A percentile compares a stretch with the other conserved stretches of the same genome.
These are phyloP conservation scores for Lomentospora prolificans DNA, from an alignment of 2,329 filamentous ascomycete species.

Conservation along the genomic window DNA sequence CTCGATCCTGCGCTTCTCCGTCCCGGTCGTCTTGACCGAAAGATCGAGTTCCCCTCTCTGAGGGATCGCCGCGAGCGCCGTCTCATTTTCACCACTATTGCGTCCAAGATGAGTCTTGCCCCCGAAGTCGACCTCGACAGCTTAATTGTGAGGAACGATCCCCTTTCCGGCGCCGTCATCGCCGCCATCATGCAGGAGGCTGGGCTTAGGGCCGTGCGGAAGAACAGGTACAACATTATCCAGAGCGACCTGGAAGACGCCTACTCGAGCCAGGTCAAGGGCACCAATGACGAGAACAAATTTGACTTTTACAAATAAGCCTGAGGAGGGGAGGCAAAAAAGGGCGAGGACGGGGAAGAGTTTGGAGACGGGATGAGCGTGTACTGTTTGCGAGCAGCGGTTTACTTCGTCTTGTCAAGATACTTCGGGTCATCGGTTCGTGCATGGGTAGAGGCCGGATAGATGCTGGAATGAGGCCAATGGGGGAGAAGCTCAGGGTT, in stretches of 20 bases:
- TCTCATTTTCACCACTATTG: constrained; percentile 96
- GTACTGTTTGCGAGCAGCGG: too few species aligned
- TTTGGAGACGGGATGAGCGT: too few species aligned
- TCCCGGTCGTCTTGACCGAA: constrained; percentile 89
- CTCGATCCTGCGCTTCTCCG: constrained; percentile 90
- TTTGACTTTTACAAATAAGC: constrained; percentile 86
- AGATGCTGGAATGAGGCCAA: too few species aligned
- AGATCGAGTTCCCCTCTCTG: constrained; percentile 97
- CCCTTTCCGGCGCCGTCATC: constrained; percentile 88
- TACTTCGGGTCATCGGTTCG: too few species aligned
- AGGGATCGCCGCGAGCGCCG: constrained; percentile 89
- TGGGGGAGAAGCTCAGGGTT: too few species aligned
- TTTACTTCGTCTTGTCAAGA: too few species aligned
- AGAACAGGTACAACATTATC: constrained; percentile 99
- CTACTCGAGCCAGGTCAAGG: constrained; percentile 95
- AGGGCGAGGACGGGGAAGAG: not conserved
- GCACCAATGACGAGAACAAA: constrained; percentile 53
- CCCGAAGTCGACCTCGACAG: constrained; percentile 95
- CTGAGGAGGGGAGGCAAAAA: constrained; percentile 10
- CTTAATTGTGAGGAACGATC: constrained; percentile 93
- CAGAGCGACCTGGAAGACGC: constrained; percentile 94
- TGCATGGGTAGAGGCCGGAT: too few species aligned
- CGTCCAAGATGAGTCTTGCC: constrained; percentile 90
- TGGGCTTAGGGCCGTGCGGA: constrained; percentile 82
- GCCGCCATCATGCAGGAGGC: constrained; percentile 99